A percentile compares a stretch with the other conserved stretches of the same genome.
These are phyloP conservation scores for Leishmania mexicana DNA, from an alignment of 208 protist genomes.

Conservation along the genomic window DNA sequence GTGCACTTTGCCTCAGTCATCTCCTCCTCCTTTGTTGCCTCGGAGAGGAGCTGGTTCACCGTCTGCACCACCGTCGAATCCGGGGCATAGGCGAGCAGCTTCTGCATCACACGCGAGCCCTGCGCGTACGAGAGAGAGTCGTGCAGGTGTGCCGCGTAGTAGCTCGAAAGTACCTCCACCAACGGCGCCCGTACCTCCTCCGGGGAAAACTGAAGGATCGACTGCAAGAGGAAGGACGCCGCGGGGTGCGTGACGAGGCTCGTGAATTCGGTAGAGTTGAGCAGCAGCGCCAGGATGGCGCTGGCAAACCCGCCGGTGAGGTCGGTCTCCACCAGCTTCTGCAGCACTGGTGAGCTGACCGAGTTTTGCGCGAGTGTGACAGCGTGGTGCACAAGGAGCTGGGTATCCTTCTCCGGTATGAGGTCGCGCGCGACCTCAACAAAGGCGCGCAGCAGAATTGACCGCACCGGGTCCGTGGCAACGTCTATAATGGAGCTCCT, in stretches of 20 bases:
- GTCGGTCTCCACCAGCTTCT: constrained; percentile 72
- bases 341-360: constrained; percentile 79
- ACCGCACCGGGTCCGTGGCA: constrained; percentile 63
- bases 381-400: constrained; percentile 31
- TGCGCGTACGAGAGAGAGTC: constrained; percentile 62
- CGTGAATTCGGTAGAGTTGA: constrained; percentile 24
- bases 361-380: constrained; percentile 62
- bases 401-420: constrained; percentile 17
- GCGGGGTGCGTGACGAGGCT: constrained; percentile 59
- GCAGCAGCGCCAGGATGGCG: constrained; percentile 37
- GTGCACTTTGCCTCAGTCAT: constrained; percentile 35
- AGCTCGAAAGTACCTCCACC: constrained; percentile 34
- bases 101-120: constrained; percentile 88
- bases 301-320: constrained; percentile 20
- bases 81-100: constrained; percentile 70
- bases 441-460: constrained; percentile 71
- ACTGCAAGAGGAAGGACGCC: constrained; percentile 77
- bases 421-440: constrained; percentile 56
- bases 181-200: constrained; percentile 50
- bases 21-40: constrained; percentile 46
- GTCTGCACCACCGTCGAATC: constrained; percentile 62
- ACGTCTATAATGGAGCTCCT: constrained; percentile 40
- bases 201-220: constrained; percentile 55
- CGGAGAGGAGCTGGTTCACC: constrained; percentile 44
- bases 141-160: constrained; percentile 49